These are phyloP conservation scores for Silene uniflora DNA, from an alignment of 148 eudicot genomes.

Conservation along the genomic window DNA sequence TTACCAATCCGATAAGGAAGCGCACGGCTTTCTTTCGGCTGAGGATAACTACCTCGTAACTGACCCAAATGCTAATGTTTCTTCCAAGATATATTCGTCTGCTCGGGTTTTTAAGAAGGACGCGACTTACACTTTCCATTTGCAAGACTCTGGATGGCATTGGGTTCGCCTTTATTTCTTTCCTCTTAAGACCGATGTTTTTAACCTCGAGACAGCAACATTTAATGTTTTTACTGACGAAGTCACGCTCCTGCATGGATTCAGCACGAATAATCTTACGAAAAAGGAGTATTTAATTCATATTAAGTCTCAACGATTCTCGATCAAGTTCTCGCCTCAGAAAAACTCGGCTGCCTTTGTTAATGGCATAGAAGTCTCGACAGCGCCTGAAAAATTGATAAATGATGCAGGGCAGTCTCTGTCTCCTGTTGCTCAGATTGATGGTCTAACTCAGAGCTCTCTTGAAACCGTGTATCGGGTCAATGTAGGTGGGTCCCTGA, in stretches of 20 bases:
- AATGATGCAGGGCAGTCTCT: conserved; percentile 41
- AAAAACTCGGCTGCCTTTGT: conserved; percentile 52
- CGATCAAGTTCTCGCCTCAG: conserved; percentile 48
- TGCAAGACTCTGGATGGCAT: conserved; percentile 77
- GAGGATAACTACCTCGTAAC: conserved; percentile 41
- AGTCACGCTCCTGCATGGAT: conserved; percentile 55
- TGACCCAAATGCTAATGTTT: conserved; percentile 32
- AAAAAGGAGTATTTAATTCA: conserved; percentile 56
- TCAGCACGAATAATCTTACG: conserved; percentile 29
- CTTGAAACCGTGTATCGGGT: conserved; percentile 54
- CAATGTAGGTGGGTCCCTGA: conserved; percentile 53
- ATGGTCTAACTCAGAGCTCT: conserved; percentile 36
- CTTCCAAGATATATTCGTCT: conserved; percentile 47
- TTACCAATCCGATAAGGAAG: conserved; percentile 50
- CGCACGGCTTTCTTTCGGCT: conserved; percentile 34
- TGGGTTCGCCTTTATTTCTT: conserved; percentile 79
- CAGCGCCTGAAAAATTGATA: conserved; percentile 57
- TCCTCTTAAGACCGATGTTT: conserved; percentile 41
- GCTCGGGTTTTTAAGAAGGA: conserved; percentile 54
- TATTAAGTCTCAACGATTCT: conserved; percentile 39
- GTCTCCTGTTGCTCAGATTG: conserved; percentile 38
- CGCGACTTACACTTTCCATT: conserved; percentile 57
- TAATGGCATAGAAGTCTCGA: conserved; percentile 68
- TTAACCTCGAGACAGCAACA: conserved; percentile 45
- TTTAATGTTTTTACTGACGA: conserved; percentile 52